Evolutionary conservation across 2,329 filamentous ascomycete species (phyloP), one percentile per base, ranked within the genome.

Genomic region (Cercospora sojina): DNA sequence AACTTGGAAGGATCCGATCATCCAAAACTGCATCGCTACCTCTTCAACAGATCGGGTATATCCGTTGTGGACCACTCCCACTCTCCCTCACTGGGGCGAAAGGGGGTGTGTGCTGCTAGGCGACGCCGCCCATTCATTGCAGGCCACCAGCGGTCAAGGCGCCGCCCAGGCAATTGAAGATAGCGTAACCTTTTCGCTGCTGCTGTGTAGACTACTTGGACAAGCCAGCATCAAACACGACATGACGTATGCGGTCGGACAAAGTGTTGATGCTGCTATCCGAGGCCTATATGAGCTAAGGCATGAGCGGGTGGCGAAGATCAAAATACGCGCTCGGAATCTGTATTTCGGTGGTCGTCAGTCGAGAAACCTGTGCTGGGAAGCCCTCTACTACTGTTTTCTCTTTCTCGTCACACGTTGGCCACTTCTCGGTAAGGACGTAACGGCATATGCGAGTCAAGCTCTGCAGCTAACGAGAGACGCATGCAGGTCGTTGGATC

Each of bases 111-210:
- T 87, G 4, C 74, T 88, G 2, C 75, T 87, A 3, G 86, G 86
- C 3, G 86, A 87, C 73, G 84, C 85, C 0, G 85, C 84, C 0
- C 85, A 87, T 74, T 83, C 85, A 0, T 77, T 87, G 64, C 81
- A 83, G 4, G 80, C 85, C 0, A 83, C 81, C 5, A 82, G 81
- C 0, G 84, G 85, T 1, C 85, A 87, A 72, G 86, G 85, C 0
- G 81, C 82, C 0, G 82, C 80, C 0, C 84, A 86, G 74, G 85
- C 83, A 0, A 71, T 87, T 6, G 85, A 87, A 72, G 85, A 87
- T 74, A 80, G 79, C 0, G 81, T 84, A 67, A 77, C 80, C 0
- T 76, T 86, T 9, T 75, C 79, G 0, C 66, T 83, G 25, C 75
- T 84, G 3, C 73, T 78, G 3, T 9, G 62, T 43, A 12, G 55